Base-by-base conservation (phyloP, 1,284 basidiomycete genomes). In the Microbotryum intermedium region DNA sequence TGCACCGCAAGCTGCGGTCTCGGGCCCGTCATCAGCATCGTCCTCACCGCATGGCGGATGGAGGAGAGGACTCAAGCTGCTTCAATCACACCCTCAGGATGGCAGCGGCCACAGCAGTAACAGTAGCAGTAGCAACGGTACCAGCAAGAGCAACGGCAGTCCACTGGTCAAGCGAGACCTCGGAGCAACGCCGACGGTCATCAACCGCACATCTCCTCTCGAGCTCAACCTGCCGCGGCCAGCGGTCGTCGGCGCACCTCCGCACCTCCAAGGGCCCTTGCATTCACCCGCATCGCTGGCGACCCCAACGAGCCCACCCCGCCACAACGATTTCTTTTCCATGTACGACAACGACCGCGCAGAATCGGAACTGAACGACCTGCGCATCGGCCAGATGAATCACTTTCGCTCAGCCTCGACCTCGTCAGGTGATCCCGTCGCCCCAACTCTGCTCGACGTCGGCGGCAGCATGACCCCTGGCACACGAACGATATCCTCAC, bases 81-180 rank as follows among this genome's bases (percentile, higher is more conserved):
- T 57, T 42, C 44, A 53, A 34, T 28, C 46, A 20, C 16, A 11
- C 46, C 7, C 46, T 6, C 21, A 23, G 28, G 16, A 23, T 16
- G 13, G 16, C 18, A 20, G 43, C 9, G 53, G 56, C 46, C 28
- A 21, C n/a, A 42, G 43, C 29, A 51, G 42, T 10, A 28, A 18
- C 7, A 53, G 46, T 13, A 46, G 29, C 11, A 47, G 62, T 8
- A 49, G 25, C 16, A 59, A 51, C 45, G 59, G 59, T 54, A 59
- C 59, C 54, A 49, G 58, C 50, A 34, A 50, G n/a, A 11, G 26
- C 48, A 55, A 60, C 30, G 46, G 49, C 21, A 20, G 26, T 46
- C 20, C 34, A 39, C 34, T 16, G 4, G 34, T 39, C 34, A 39
- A 16, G 34, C 16, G 13, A 11, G 34, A 51, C 23, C 26, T 26